phyloP scores from a whole-genome alignment of 352 stramenopile genomes.

The Globisporangium solare region DNA sequence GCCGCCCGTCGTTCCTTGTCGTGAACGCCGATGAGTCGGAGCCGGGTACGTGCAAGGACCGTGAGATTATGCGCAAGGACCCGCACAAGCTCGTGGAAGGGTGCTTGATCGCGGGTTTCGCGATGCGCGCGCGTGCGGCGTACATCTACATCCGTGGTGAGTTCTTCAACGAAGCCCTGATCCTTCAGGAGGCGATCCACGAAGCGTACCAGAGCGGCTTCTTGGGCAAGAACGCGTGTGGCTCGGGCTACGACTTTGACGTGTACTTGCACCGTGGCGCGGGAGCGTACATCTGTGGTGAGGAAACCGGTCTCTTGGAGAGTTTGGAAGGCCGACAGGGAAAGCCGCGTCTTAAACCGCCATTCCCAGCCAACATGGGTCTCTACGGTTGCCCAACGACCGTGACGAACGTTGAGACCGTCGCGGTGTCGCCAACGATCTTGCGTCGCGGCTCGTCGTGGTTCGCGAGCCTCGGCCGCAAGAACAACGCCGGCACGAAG shows the following conservation, averaged over 20 bases:
- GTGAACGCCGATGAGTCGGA: conserved; percentile 99
- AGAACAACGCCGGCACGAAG: conserved; percentile 99
- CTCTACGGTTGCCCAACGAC: conserved; percentile 99
- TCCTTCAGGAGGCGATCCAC: conserved; percentile 98
- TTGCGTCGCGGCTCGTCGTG: conserved; percentile 94
- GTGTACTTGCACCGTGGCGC: conserved; percentile 98
- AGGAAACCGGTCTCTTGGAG: conserved; percentile 98
- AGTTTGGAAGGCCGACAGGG: conserved; percentile 96
- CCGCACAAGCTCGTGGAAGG: conserved; percentile 99
- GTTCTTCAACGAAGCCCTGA: conserved; percentile 99
- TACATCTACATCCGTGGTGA: conserved; percentile 99
- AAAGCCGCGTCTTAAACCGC: conserved; percentile 98
- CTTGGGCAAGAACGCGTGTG: conserved; percentile 96
- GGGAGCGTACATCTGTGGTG: conserved; percentile 99
- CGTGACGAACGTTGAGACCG: conserved; percentile 99
- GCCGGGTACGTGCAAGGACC: conserved; percentile 99
- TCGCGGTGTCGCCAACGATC: conserved; percentile 98
- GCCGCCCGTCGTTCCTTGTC: conserved; percentile 98
- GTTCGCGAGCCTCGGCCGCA: conserved; percentile 96
- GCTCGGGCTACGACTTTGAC: conserved; percentile 99
- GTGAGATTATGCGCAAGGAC: conserved; percentile 99
- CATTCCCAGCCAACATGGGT: conserved; percentile 98
- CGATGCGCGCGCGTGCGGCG: conserved; percentile 97
- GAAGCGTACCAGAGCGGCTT: conserved; percentile 97
- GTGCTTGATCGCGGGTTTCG: conserved; percentile 96